These are phyloP conservation scores for Moricandia arvensis DNA, from an alignment of 345 rosid genomes.

Conservation along the genomic window DNA sequence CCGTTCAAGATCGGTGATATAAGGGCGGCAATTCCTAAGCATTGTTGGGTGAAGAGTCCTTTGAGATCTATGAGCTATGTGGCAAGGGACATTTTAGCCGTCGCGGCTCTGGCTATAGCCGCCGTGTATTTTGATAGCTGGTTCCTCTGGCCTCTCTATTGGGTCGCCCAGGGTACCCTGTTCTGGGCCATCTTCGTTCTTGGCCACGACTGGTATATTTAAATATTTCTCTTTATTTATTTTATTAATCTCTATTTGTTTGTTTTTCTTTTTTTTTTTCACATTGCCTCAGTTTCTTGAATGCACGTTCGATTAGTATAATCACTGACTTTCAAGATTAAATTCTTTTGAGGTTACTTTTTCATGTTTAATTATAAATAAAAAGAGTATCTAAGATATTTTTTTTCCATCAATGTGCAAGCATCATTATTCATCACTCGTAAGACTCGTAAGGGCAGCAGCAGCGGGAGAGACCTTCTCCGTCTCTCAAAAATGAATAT, in stretches of 20 bases:
- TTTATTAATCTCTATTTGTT: not conserved
- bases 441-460: slow-evolving; percentile 28
- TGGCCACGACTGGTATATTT: slow-evolving; percentile 73
- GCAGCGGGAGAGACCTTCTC: no score
- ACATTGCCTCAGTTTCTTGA: not conserved
- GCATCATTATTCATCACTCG: slow-evolving; percentile 10
- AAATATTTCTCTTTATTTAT: not conserved
- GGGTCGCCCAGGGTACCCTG: slow-evolving; percentile 78
- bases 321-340: slow-evolving; percentile 13
- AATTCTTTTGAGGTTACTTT: slow-evolving; percentile 21
- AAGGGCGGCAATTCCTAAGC: slow-evolving; percentile 69
- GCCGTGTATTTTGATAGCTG: slow-evolving; percentile 51
- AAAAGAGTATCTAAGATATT: slow-evolving; percentile 25
- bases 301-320: slow-evolving; percentile 9
- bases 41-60: slow-evolving; percentile 73
- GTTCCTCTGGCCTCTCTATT: slow-evolving; percentile 66
- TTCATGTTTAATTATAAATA: not conserved
- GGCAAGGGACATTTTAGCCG: slow-evolving; percentile 50
- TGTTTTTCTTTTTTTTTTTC: no score
- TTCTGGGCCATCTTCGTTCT: slow-evolving; percentile 89
- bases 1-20: slow-evolving; percentile 67
- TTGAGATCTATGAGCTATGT: slow-evolving; percentile 70
- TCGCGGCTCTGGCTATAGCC: slow-evolving; percentile 46
- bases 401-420: not conserved
- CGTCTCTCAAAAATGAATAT: no score